Conservation (phyloP, 2,329 filamentous ascomycete species). For the Sporothrix humicola region DNA sequence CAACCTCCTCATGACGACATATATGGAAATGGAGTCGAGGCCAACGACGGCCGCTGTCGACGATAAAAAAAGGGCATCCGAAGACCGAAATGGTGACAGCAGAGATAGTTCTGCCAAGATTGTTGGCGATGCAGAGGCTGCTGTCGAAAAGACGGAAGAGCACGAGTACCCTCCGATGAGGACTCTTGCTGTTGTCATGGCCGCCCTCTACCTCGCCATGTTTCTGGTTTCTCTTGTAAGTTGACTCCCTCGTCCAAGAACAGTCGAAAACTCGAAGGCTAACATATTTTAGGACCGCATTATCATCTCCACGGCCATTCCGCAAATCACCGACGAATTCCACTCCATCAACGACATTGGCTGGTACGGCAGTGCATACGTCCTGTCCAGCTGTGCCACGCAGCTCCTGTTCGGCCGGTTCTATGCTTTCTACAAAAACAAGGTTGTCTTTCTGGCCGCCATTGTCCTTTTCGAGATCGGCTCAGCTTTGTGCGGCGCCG, state of each 20-base stretch:
- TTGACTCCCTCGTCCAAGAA: too few relatives aligned
- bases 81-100: not conserved
- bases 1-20: not conserved
- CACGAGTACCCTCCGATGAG: not conserved
- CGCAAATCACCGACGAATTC: conserved; percentile 37
- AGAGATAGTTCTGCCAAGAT: not conserved
- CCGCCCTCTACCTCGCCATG: conserved; percentile 47
- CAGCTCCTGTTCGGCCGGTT: conserved; percentile 51
- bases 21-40: conserved; percentile 8
- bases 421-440: conserved; percentile 49
- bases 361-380: conserved; percentile 39
- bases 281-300: conserved; percentile 38
- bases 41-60: not conserved
- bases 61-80: not conserved
- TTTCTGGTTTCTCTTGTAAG: conserved; percentile 47
- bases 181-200: conserved; percentile 42
- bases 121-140: not conserved
- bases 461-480: conserved; percentile 49
- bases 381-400: conserved; percentile 36
- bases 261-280: not conserved
- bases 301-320: conserved; percentile 40
- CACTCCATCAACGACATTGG: conserved; percentile 37
- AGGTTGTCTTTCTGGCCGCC: conserved; percentile 43
- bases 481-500: conserved; percentile 50
- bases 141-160: not conserved